Base-by-base conservation (phyloP, 257 asterid genomes). In the Lithospermum erythrorhizon region DNA sequence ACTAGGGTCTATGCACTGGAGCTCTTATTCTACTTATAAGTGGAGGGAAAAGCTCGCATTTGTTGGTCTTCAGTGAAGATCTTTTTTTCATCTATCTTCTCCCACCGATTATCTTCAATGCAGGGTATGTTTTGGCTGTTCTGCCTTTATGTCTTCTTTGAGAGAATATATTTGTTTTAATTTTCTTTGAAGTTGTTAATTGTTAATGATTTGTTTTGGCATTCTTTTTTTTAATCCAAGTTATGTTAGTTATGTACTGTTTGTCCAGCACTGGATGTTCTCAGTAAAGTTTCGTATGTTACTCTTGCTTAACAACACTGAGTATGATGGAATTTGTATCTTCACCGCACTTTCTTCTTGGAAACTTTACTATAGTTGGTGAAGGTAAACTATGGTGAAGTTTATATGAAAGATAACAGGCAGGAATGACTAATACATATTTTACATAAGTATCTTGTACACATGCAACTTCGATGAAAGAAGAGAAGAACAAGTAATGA, bases 31-130 rank as follows among this genome's bases (percentile, higher is more conserved):
- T 91, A 61, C 76, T 91, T 20, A 59, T 76, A 61, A 88, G 95
- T 76, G 77, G 78, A 60, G 93, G 96, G 75, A 88, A 65, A 74
- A 91, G 83, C 83, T 91, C 98, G 5, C 98, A 65, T 72, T 88
- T 91, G 62, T 16, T 91, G 87, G 94, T 93, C 64, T 93, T 93
- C 70, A 89, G 90, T 35, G 98, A 93, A 73, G 98, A 88, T 66
- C 90, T 93, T 68, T 93, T 93, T 85, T 93, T 93, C 76, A 86
- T 93, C 60, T 93, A 93, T 79, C 83, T 93, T 78, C 97, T 93
- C 74, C 98, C 98, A 17, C 98, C 98, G 5, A 93, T 93, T 81
- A 93, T 93, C 62, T 93, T 93, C 71, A 93, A 93, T 76, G 98
- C 98, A 1, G 98, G 98, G 98, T 93, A 79, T 55, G 81, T 66